These are phyloP conservation scores for Suillus plorans DNA, from an alignment of 768 basidiomycete species.

Conservation along the genomic window DNA sequence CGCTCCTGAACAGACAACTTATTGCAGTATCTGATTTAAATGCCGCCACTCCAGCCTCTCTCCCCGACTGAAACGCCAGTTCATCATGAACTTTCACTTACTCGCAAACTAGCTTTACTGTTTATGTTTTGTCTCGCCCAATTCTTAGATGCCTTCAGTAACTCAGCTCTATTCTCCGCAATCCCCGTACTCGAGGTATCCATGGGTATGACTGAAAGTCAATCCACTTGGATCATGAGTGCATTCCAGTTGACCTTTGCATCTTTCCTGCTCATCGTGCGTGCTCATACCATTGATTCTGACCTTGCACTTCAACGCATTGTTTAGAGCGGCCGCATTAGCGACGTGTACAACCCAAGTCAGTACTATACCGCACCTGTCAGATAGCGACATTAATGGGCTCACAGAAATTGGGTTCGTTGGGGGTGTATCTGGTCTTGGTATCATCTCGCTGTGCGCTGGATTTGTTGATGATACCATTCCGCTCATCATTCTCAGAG, in stretches of 20 bases:
- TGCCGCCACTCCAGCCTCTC: constrained; percentile 9
- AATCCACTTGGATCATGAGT: constrained; percentile 40
- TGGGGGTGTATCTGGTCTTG: constrained; percentile 39
- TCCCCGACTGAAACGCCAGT: constrained; percentile 1
- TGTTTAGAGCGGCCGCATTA: constrained; percentile 37
- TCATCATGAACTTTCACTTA: constrained; percentile 17
- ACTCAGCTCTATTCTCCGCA: constrained; percentile 38
- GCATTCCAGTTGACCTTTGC: constrained; percentile 45
- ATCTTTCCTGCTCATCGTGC: constrained; percentile 37
- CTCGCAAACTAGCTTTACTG: constrained; percentile 33
- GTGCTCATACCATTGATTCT: constrained; percentile 14
- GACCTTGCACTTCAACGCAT: neutral
- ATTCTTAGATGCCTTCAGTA: constrained; percentile 45
- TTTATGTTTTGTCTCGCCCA: constrained; percentile 40
- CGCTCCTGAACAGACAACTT: neutral
- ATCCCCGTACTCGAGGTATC: constrained; percentile 34
- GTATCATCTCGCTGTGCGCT: constrained; percentile 42
- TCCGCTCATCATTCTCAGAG: constrained; percentile 49
- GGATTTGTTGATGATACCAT: constrained; percentile 49
- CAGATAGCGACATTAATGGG: neutral
- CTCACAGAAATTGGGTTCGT: constrained; percentile 40
- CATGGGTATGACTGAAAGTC: constrained; percentile 20
- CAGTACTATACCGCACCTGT: constrained; percentile 4
- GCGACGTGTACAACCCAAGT: constrained; percentile 44
- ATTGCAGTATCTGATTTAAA: constrained; percentile 3